These are phyloP conservation scores for Hypomyces perniciosus DNA, from an alignment of 2,329 filamentous ascomycete species.

Conservation along the genomic window DNA sequence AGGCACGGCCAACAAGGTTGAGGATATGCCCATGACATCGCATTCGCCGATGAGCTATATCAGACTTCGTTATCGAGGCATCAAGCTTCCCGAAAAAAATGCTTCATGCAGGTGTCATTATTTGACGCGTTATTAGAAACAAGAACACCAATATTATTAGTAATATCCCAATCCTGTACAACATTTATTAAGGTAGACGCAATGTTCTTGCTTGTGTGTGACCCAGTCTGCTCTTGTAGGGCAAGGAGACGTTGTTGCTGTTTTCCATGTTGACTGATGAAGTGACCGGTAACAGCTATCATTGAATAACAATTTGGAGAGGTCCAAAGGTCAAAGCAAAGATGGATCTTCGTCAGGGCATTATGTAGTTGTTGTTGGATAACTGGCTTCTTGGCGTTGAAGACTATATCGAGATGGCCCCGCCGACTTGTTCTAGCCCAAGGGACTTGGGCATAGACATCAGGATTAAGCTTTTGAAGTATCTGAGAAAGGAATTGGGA, in stretches of 20 bases:
- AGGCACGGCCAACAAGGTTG: neutral
- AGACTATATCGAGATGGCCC: no score
- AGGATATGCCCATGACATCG: constrained; percentile 2
- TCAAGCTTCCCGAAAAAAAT: no score
- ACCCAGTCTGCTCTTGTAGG: neutral
- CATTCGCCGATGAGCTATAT: neutral
- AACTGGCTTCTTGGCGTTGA: neutral
- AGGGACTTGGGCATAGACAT: no score
- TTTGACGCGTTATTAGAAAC: no score
- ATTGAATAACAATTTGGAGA: neutral
- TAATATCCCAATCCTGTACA: neutral
- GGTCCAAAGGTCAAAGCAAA: constrained; percentile 1
- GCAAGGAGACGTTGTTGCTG: neutral
- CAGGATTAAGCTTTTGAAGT: no score
- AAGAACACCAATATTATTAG: neutral
- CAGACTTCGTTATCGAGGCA: no score
- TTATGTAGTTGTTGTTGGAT: neutral
- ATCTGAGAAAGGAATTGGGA: no score
- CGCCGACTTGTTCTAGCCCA: no score
- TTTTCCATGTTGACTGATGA: neutral
- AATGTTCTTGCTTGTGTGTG: neutral
- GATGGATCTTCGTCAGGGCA: neutral
- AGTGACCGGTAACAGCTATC: neutral
- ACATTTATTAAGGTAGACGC: neutral
- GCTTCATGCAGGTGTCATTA: no score